Base-by-base conservation (phyloP, 2,329 filamentous ascomycete species). In the Fusarium miscanthi region DNA sequence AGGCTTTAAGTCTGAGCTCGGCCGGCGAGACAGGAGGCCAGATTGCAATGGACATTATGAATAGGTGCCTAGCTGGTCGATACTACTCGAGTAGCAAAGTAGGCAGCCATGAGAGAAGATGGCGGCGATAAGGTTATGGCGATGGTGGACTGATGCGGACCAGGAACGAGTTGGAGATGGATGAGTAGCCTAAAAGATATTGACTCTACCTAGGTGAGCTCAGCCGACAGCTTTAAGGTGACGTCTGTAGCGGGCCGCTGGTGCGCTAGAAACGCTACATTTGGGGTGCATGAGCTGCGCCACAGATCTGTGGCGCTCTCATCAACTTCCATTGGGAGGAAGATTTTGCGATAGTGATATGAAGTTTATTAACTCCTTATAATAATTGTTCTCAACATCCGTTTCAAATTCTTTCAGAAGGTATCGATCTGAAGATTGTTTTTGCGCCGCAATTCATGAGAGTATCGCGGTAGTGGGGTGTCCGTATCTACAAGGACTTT, bases 11-110 rank as follows among this genome's bases (percentile, higher is more conserved):
- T 82, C 85, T 84, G 80, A 89, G 85, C 75, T 88, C 84, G 35
- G 81, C 82, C 7, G 84, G 83, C 59, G 86, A 80, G 63, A 89
- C 80, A 74, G 83, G 83, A 79, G 88, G 88, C 87, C 87, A 90
- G 82, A 90, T 85, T 73, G 85, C 86, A 73, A 90, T 80, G 69
- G 88, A 88, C 88, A 90, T 90, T 72, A n/a, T 76, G 62, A 21
- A 23, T 14, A 30, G 52, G 33, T 43, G 73, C 66, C 71, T 75
- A 72, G 46, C 40, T 48, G 30, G 40, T 60, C 23, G 17, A n/a
- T 46, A 33, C 31, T 75, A 53, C 48, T 35, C 42, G 31, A 23
- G 25, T 4, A 17, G 16, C 33, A n/a, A 51, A 46, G 56, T 59
- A 73, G 76, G 70, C 74, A 77, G 61, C 76, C 75, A 79, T 72